Evolutionary conservation across 495 filamentous ascomycete genomes (phyloP), one percentile per base, ranked within the genome.

Genomic region (Stereocaulon alpinum): DNA sequence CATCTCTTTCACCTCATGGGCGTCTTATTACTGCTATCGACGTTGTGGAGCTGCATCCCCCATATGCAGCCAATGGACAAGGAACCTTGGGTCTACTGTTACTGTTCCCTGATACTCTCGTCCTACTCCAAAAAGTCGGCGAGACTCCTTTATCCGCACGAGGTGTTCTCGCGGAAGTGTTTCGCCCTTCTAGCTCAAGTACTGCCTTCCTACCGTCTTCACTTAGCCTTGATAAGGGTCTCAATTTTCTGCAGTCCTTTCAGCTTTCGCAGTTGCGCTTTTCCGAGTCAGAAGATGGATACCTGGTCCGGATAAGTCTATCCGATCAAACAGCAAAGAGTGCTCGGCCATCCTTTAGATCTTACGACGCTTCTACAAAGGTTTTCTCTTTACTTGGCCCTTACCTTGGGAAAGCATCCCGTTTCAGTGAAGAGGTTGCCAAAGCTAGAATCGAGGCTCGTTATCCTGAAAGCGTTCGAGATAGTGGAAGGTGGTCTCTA

Each of bases 401-500:
- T 27, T 94, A 95, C 68, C 88, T 95, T 68, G 86, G 85, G 12
- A 92, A 80, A 62, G 87, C 87, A 6, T 72, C 74, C 48, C 86
- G 86, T 44, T 83, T 89, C 65, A 82, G 83, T 9, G 93, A 98
- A 73, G 93, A 98, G 61, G 77, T 96, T 27, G 79, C 82, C 24
- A 92, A 89, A 70, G 92, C 92, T 11, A 83, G 83, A 59, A 85
- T 96, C 54, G 92, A 96, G 69, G 86, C 83, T 9, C 79, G 93
- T 41, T 92, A 89, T 65, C 71, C 87, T 2, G 88, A 95, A 64
- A 70, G 73, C 27, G 86, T 93, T 75, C 79, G 90, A 56, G 87
- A 96, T 71, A 81, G 83, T 49, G 77, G 82, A 29, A 84, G 83
- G 63, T 95, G 90, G 89, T 82, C 86, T 27, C 74, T 94, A 12